Conservation (phyloP, 73 alveolate genomes). For the Urostyla sp. region DNA sequence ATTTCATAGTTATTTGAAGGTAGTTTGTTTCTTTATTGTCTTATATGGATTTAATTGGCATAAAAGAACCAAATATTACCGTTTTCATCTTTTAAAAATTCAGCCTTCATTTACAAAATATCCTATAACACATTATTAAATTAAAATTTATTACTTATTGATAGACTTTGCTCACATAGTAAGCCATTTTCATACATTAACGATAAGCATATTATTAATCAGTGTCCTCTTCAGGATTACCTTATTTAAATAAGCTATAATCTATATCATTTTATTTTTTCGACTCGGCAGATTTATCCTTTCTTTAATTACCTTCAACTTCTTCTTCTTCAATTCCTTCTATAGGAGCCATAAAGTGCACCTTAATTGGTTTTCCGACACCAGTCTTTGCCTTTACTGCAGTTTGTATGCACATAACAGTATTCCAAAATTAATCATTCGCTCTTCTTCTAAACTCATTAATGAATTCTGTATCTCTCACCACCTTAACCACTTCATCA, state of each 20-base stretch:
- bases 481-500: constrained; percentile 53
- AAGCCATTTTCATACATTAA: constrained; percentile 57
- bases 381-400: constrained; percentile 57
- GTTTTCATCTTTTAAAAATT: constrained; percentile 64
- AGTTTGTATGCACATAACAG: constrained; percentile 61
- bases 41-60: constrained; percentile 46
- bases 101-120: constrained; percentile 60
- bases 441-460: constrained; percentile 58
- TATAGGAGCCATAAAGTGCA: constrained; percentile 40
- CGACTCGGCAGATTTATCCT: neutral
- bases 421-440: constrained; percentile 69
- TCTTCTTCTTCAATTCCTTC: neutral
- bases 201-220: constrained; percentile 27
- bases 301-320: neutral
- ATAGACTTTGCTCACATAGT: constrained; percentile 54
- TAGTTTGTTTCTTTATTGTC: constrained; percentile 5
- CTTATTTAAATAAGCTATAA: neutral
- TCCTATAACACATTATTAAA: too few relatives aligned
- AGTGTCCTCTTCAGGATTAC: neutral
- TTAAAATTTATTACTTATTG: constrained; percentile 6
- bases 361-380: constrained; percentile 37
- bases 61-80: constrained; percentile 64
- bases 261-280: neutral
- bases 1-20: neutral
- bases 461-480: constrained; percentile 63